Base-by-base conservation (phyloP, 768 basidiomycete genomes). In the Boletus rubroflammeus region DNA sequence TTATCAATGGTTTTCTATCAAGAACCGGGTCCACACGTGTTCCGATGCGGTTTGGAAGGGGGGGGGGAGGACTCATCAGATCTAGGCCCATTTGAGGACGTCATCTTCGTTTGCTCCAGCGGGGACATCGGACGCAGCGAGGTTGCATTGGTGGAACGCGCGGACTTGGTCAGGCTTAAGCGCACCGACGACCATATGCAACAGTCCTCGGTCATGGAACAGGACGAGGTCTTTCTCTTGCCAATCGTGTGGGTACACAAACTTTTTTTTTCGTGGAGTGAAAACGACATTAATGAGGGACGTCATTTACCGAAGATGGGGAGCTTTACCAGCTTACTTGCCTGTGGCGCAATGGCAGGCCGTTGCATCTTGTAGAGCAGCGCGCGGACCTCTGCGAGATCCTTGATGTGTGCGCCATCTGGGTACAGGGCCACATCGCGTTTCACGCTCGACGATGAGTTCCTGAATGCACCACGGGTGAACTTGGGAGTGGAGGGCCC, bases 201-300 rank as follows among this genome's bases (percentile, higher is more conserved):
- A 65, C 21, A 85, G 68, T 19, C 87, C 87, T 26, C 86, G 78
- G 70, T 88, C 89, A 63, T 88, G 84, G 76, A 88, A 88, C 29
- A 88, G 57, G 11, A 85, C 81, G 36, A 88, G 75, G 59, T 87
- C 85, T 11, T 75, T 73, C 59, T 82, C 82, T 36, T 74, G 70
- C 92, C 93, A 95, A 63, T 94, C 89, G 63, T 94, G 91, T 0
- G 92, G 86, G 69, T 95, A 96, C 28, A 96, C 84, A 26, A 90
- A 76, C 82, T 43, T 9, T 29, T 31, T 36, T 35, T 43, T 23
- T 4, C 45, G 19, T 31, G 40, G 14, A 19, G 42, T 13, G 42
- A 21, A 17, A 39, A 41, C 17, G 42, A 39, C 8, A 15, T 17
- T 38, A n/a, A 19, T 44, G 45, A 47, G 41, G 28, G 32, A 47